Base-by-base conservation (phyloP, 257 asterid genomes). In the Lantana camara region DNA sequence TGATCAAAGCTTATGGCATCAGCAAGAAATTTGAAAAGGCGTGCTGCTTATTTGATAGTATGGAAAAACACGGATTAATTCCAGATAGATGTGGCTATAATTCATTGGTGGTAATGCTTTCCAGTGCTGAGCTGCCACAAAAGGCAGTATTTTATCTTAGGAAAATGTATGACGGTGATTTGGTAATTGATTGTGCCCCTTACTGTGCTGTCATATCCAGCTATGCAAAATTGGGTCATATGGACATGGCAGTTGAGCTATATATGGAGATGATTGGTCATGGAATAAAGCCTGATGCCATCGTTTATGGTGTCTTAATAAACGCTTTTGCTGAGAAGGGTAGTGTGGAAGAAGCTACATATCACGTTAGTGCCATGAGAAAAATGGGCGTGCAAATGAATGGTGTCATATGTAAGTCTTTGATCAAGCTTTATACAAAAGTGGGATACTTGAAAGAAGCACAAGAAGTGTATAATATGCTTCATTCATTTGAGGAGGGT, bases 1-100 rank as follows among this genome's bases (percentile, higher is more conserved):
- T 94, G 96, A 77, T 90, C 66, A 94, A 94, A 78, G 95, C 99
- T 1, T 94, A 88, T 30, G 96, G 99, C 27, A 76, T 90, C 40
- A 77, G 91, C 85, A 80, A 79, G 82, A 84, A 69, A 64, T 88
- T 75, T 23, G 79, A 81, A 40, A 66, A 84, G 81, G 99, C 97
- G 0, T 94, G 96, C 71, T 14, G 32, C 70, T 81, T 84, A 41
- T 86, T 88, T 23, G 88, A 88, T 63, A 68, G 80, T 61, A 86
- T 94, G 95, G 83, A 73, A 67, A 73, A 72, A 56, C 66, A 80
- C 7, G 85, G 82, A 38, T 59, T 88, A 47, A 55, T 75, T 66
- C 93, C 96, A 5, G 97, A 94, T 77, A 73, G 74, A 75, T 94
- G 97, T 63, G 82, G 96, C 74, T 90, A 81, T 67, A 90, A 78